A percentile compares a stretch with the other conserved stretches of the same genome.
These are phyloP conservation scores for Colletotrichum sp. DNA, from an alignment of 2,329 filamentous ascomycete genomes.

Conservation along the genomic window DNA sequence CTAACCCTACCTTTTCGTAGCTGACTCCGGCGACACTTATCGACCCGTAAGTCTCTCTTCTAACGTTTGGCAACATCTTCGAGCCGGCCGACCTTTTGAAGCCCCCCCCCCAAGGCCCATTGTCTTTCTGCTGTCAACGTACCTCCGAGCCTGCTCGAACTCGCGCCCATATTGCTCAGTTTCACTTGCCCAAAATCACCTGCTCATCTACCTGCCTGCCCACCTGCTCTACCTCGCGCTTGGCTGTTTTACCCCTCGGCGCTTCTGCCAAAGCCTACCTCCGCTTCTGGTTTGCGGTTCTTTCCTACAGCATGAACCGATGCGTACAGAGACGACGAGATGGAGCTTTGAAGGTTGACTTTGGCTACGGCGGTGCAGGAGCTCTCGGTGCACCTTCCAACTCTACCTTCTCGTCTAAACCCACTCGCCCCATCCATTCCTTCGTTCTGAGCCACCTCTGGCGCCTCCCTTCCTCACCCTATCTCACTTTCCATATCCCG, in stretches of 20 bases:
- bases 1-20: conserved; percentile 41
- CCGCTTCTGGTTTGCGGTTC: not conserved
- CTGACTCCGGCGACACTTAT: conserved; percentile 66
- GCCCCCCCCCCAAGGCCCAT: not conserved
- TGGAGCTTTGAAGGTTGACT: not conserved
- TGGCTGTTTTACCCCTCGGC: not conserved
- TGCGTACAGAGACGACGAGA: not conserved
- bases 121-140: not conserved
- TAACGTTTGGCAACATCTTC: not conserved
- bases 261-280: not conserved
- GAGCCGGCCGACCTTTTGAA: not conserved
- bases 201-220: not conserved
- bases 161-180: not conserved
- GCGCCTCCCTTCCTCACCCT: conserved; percentile 1
- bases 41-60: conserved; percentile 56
- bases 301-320: not conserved
- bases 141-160: not conserved
- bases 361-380: not conserved
- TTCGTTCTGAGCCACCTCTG: not conserved
- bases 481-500: not conserved
- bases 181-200: not conserved
- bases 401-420: not conserved
- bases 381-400: not conserved
- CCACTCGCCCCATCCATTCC: not conserved
- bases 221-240: not conserved